Conservation (phyloP, 495 filamentous ascomycete genomes). For the Lasiosphaeris hirsuta region DNA sequence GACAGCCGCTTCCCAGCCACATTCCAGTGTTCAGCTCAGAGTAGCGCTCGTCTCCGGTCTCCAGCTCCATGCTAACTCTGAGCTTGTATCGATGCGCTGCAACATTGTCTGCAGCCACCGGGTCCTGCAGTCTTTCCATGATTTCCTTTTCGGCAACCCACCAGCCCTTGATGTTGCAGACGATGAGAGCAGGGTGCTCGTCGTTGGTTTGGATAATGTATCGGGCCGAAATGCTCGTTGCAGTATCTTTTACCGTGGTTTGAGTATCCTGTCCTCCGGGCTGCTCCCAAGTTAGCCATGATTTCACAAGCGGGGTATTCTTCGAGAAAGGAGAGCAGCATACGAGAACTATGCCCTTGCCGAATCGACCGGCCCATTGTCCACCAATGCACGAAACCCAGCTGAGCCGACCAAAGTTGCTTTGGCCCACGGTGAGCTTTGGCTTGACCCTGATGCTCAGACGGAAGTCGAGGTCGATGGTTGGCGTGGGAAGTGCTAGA, state of each 20-base stretch:
- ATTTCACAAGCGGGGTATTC: not conserved
- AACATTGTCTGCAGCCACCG: conserved; percentile 30
- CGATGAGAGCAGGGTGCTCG: conserved; percentile 28
- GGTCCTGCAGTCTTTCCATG: conserved; percentile 30
- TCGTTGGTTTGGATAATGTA: conserved; percentile 32
- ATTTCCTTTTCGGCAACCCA: conserved; percentile 28
- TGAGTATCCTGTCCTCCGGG: conserved; percentile 29
- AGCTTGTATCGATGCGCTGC: conserved; percentile 25
- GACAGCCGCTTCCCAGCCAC: conserved; percentile 27
- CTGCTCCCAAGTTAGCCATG: conserved; percentile 4
- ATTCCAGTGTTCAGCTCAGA: conserved; percentile 22
- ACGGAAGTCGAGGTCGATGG: conserved; percentile 28
- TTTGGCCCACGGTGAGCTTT: conserved; percentile 22
- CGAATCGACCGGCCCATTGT: conserved; percentile 29
- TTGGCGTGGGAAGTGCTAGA: conserved; percentile 24
- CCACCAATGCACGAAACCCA: conserved; percentile 31
- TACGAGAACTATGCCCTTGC: conserved; percentile 29
- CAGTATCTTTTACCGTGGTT: conserved; percentile 23
- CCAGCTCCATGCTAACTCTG: conserved; percentile 26
- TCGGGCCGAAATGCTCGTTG: conserved; percentile 24
- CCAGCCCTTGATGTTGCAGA: conserved; percentile 31
- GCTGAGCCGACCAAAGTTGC: conserved; percentile 17
- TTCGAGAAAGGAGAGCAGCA: not conserved
- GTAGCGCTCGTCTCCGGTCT: conserved; percentile 32
- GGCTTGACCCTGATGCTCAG: conserved; percentile 32